These are phyloP conservation scores for Phytophthora ohioensis DNA, from an alignment of 352 stramenopile species.

Conservation along the genomic window DNA sequence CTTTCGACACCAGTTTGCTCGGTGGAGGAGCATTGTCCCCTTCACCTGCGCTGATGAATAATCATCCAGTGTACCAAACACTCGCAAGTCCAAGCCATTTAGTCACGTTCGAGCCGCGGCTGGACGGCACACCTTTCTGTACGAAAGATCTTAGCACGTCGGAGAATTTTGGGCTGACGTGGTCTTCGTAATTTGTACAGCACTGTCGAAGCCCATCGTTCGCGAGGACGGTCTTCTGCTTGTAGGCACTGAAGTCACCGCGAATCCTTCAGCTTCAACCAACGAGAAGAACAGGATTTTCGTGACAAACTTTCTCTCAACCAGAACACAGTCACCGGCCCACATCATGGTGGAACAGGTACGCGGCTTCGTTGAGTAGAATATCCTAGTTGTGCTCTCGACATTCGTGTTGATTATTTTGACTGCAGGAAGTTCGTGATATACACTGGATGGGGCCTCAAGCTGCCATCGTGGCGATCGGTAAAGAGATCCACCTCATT, in stretches of 20 bases:
- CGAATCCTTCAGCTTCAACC: slow-evolving; percentile 3
- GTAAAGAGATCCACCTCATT: slow-evolving; percentile 77
- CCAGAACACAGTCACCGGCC: slow-evolving; percentile 28
- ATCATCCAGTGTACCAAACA: slow-evolving; percentile 15
- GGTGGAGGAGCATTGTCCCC: slow-evolving; percentile 8
- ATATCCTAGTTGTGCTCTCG: neutral
- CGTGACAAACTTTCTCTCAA: slow-evolving; percentile 52
- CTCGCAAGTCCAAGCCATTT: slow-evolving; percentile 23
- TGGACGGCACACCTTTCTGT: slow-evolving; percentile 52
- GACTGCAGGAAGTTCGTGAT: slow-evolving; percentile 73
- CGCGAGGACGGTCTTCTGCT: slow-evolving; percentile 78
- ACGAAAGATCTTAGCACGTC: slow-evolving; percentile 14
- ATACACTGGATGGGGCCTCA: slow-evolving; percentile 67
- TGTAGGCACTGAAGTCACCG: slow-evolving; percentile 65
- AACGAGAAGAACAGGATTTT: slow-evolving; percentile 67
- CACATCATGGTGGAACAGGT: slow-evolving; percentile 59
- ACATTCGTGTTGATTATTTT: slow-evolving; percentile 1
- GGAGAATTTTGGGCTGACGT: slow-evolving; percentile 2
- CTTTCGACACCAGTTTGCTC: slow-evolving; percentile 8
- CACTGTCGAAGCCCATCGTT: slow-evolving; percentile 78
- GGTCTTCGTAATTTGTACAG: slow-evolving; percentile 38
- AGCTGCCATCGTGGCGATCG: slow-evolving; percentile 66
- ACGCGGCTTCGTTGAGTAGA: neutral
- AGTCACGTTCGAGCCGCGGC: slow-evolving; percentile 44
- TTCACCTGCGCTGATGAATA: slow-evolving; percentile 23